Percentiles rank a stretch among this genome's conserved stretches.
phyloP scores from a whole-genome alignment of 2,329 filamentous ascomycete genomes.

The Colletotrichum theobromicola region DNA sequence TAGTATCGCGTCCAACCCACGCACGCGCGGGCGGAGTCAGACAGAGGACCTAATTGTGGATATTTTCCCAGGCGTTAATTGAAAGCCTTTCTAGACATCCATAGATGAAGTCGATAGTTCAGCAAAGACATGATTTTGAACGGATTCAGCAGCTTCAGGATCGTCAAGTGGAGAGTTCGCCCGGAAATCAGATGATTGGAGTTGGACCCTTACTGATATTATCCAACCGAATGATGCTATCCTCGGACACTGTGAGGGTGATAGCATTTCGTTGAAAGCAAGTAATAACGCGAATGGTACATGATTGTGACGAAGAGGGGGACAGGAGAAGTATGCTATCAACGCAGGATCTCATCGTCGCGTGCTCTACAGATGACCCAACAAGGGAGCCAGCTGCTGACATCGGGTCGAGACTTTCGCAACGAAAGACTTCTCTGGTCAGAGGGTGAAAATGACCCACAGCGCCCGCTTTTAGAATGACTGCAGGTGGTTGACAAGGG shows the following conservation, averaged over 20 bases:
- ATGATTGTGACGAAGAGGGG: background rate
- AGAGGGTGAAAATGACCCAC: background rate
- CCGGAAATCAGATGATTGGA: background rate
- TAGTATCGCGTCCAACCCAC: background rate
- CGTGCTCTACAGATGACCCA: background rate
- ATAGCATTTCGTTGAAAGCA: background rate
- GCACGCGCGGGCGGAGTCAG: background rate
- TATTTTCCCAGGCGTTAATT: background rate
- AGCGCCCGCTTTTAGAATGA: background rate
- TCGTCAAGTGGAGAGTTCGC: background rate
- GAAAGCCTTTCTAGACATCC: background rate
- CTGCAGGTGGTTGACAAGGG: background rate
- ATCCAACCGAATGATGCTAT: background rate
- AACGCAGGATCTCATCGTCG: background rate
- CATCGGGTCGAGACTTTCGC: background rate
- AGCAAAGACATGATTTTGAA: background rate
- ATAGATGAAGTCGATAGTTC: rapidly evolving
- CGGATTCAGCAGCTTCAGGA: background rate
- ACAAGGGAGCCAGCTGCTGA: background rate
- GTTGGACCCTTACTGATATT: background rate
- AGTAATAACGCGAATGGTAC: background rate
- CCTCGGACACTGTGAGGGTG: background rate
- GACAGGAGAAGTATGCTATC: background rate
- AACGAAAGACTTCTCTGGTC: background rate
- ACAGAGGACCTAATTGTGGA: background rate